Base-by-base conservation (phyloP, 768 basidiomycete genomes). In the Roridomyces roridus region DNA sequence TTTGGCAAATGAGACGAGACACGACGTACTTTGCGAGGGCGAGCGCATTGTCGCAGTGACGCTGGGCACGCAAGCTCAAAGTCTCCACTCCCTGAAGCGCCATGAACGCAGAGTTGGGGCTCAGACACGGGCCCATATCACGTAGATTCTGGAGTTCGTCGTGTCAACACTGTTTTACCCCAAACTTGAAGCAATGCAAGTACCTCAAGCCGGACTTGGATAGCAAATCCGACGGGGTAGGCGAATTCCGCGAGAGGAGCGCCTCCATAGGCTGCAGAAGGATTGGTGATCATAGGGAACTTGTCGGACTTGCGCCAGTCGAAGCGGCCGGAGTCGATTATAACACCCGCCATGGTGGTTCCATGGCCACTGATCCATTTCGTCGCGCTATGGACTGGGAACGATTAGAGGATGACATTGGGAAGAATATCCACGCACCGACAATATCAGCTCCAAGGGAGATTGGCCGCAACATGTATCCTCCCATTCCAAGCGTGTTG, bases 401-500 rank as follows among this genome's bases (percentile, higher is more conserved):
- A n/a, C n/a, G n/a, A n/a, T n/a, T n/a, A n/a, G n/a, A n/a, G n/a
- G n/a, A n/a, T n/a, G n/a, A n/a, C n/a, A n/a, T n/a, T n/a, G n/a
- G n/a, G n/a, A n/a, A n/a, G n/a, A n/a, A n/a, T n/a, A n/a, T n/a
- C n/a, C 14, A 44, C 68, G 90, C 84, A 23, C 90, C 77, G 52
- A 92, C 77, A 52, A 93, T 89, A 62, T 94, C 89, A 0, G 92
- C 91, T 10, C 91, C 92, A 60, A 83, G 81, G 18, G 86, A 80
- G 56, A 92, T 85, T 2, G 91, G 91, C 3, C 80, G 77, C 50
- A 86, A 73, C 44, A 92, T 79, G 65, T 89, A 92, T 25, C 80
- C 76, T 77, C 87, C 88, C 72, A 86, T 85, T 37, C 86, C 89
- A 59, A 89, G 88, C 6, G 88, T 91, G 65, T 89, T 91, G 65